Evolutionary conservation across 2,329 filamentous ascomycete species (phyloP), one percentile per base, ranked within the genome.

Genomic region (Knoxdaviesia capensis): DNA sequence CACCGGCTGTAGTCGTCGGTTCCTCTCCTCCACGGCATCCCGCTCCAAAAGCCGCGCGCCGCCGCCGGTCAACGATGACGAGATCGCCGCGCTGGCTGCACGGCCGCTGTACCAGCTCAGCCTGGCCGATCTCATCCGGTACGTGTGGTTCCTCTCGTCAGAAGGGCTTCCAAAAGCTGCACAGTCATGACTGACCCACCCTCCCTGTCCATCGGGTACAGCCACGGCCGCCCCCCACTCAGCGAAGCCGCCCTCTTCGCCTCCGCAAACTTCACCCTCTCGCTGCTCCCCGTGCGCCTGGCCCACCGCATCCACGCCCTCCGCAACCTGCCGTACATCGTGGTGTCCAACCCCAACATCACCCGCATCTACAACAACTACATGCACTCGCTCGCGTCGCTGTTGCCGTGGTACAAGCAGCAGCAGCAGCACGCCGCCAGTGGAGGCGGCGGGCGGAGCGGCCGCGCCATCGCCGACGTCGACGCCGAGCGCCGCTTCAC

Each of bases 321-420:
- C 11, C 80, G 87, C 48, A 94, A 93, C 56, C 74, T 98, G 6
- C 90, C 90, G 0, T 98, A 88, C 59, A 96, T 98, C 48, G 88
- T 98, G 43, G 90, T 98, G 30, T 87, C 88, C n/a, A 96, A 98
- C 56, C 84, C 86, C 1, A 85, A 94, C 56, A 86, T 98, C 50
- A 82, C 80, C 30, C 79, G 80, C 52, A 98, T 98, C 49, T 94
- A 96, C 66, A 78, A 83, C 59, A 96, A 94, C 60, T 98, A 98
- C 59, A 68, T 93, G 38, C 87, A 94, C 59, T 94, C 86, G 3
- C 66, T 98, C 20, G 88, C 83, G 2, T 93, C 86, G 1, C 69
- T 98, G 10, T 71, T 96, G 4, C 87, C 88, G 5, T 94, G 88
- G 63, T 60, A 58, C 43, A 42, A 40, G 9, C n/a, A 20, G 7